Conservation (phyloP, 495 filamentous ascomycete species). For the Neurospora sublineolata region DNA sequence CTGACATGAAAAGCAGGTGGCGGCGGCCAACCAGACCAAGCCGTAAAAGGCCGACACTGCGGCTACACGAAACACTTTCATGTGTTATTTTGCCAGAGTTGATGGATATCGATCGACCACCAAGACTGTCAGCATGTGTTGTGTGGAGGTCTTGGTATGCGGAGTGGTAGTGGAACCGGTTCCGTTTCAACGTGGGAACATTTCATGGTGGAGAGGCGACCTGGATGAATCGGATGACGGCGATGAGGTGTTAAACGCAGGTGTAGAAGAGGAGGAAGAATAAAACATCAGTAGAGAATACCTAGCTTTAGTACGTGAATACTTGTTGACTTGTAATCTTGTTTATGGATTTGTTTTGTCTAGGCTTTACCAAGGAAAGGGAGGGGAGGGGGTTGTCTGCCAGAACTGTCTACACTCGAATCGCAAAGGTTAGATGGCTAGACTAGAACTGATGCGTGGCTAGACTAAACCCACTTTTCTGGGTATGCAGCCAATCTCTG, state of each 20-base stretch:
- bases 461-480: too few species aligned
- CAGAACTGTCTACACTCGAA: too few species aligned
- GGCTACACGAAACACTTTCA: neutral
- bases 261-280: neutral
- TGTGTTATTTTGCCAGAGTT: neutral
- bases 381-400: neutral
- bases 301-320: neutral
- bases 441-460: too few species aligned
- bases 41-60: neutral
- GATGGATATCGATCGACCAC: neutral
- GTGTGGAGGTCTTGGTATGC: neutral
- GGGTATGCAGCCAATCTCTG: too few species aligned
- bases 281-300: neutral
- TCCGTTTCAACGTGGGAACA: neutral
- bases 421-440: too few species aligned
- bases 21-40: constrained; percentile 13
- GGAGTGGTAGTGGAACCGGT: neutral
- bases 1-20: neutral
- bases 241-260: neutral
- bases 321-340: neutral
- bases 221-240: neutral
- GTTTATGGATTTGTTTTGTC: neutral
- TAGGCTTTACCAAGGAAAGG: neutral
- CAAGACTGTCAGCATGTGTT: neutral
- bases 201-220: neutral